Evolutionary conservation across 2,329 filamentous ascomycete species (phyloP).

Genomic region (Byssoonygena ceratinophila): DNA sequence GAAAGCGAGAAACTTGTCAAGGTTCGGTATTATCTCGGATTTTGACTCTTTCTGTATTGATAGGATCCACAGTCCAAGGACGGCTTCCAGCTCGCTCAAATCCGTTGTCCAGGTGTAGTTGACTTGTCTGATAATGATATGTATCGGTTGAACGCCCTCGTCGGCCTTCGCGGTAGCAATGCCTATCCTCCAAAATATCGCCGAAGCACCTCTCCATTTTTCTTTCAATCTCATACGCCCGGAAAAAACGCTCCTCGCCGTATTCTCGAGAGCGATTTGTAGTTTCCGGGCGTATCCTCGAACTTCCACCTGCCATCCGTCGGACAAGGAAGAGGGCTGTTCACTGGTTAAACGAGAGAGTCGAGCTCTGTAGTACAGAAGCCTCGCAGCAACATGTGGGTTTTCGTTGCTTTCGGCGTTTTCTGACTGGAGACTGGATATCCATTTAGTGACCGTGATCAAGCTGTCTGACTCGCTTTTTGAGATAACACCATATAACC

Average conservation of each 20-base stretch:
- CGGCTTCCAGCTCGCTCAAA: neutral
- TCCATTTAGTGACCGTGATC: neutral
- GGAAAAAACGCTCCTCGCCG: neutral
- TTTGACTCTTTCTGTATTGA: neutral
- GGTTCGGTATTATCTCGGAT: neutral
- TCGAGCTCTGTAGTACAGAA: conserved; percentile 1
- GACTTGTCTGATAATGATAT: neutral
- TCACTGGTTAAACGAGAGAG: neutral
- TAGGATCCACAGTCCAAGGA: neutral
- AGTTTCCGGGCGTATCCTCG: neutral
- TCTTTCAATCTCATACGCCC: neutral
- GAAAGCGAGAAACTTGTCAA: neutral
- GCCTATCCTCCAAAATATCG: neutral
- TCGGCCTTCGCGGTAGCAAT: neutral
- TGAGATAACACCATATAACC: neutral
- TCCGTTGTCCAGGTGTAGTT: neutral
- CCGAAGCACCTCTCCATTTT: neutral
- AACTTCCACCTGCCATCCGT: neutral
- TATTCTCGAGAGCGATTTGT: neutral
- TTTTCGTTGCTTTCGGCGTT: neutral
- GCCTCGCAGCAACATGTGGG: neutral
- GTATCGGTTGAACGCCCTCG: neutral
- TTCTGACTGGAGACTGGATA: neutral
- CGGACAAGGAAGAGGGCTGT: too few relatives aligned
- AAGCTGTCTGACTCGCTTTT: neutral